phyloP scores from a whole-genome alignment of 225 moss, liverwort and hornwort genomes.

The Sphagnum tenellum region DNA sequence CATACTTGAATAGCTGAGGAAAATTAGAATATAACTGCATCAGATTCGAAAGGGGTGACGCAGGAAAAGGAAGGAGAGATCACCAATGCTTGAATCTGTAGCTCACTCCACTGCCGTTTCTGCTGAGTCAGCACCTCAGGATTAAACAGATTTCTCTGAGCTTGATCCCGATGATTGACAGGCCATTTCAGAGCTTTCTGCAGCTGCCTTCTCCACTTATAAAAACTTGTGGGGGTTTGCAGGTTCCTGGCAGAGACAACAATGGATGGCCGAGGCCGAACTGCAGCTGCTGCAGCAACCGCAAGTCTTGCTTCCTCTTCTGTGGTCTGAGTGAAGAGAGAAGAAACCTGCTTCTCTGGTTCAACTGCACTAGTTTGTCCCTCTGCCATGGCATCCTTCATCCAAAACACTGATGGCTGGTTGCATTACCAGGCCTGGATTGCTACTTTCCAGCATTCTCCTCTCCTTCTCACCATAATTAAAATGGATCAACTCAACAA shows the following conservation, averaged over 20 bases:
- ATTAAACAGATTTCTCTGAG: constrained; percentile 74
- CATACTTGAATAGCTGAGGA: no score
- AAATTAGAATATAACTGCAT: no score
- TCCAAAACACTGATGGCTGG: constrained; percentile 8
- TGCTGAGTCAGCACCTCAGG: constrained; percentile 90
- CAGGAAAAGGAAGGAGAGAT: constrained; percentile 3
- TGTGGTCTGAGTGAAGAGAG: constrained; percentile 78
- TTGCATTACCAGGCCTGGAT: no score
- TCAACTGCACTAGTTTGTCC: constrained; percentile 40
- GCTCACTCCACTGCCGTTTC: constrained; percentile 92
- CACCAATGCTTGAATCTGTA: constrained; percentile 89
- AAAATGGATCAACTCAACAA: no score
- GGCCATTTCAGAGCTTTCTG: constrained; percentile 88
- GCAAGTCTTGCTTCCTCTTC: constrained; percentile 94
- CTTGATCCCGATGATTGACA: constrained; percentile 54
- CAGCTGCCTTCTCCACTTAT: constrained; percentile 68
- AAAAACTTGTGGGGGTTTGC: constrained; percentile 56
- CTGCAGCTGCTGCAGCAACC: constrained; percentile 92
- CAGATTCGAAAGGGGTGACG: no score
- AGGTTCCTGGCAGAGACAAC: constrained; percentile 75
- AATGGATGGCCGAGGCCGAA: constrained; percentile 88
- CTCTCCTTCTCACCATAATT: no score
- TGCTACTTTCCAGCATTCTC: no score
- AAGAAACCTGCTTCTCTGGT: constrained; percentile 36
- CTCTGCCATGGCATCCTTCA: constrained; percentile 98